These are phyloP conservation scores for Isabelozyma pseudorhagii DNA, from an alignment of 805 yeast species.

Conservation along the genomic window DNA sequence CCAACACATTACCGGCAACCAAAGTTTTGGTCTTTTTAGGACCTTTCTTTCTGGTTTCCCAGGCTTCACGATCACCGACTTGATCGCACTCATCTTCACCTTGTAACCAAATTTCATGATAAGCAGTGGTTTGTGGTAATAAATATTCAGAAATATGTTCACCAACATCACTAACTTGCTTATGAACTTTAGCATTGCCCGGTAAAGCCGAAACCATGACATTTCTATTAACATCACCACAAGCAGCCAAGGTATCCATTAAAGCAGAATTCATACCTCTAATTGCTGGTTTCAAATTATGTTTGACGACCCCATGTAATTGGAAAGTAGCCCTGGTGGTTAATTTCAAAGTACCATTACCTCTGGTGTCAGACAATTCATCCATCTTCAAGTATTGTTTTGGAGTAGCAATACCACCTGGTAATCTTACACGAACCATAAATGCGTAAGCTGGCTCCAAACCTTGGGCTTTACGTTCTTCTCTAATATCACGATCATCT, in stretches of 20 bases:
- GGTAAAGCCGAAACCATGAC: slow-evolving; percentile 93
- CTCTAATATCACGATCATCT: slow-evolving; percentile 95
- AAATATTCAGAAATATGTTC: slow-evolving; percentile 71
- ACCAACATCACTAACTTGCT: slow-evolving; percentile 65
- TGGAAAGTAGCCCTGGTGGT: slow-evolving; percentile 98
- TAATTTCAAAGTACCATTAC: slow-evolving; percentile 90
- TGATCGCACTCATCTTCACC: slow-evolving; percentile 76
- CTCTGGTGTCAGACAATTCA: slow-evolving; percentile 73
- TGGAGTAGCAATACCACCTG: slow-evolving; percentile 89
- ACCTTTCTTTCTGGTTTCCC: slow-evolving; percentile 67
- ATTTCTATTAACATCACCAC: slow-evolving; percentile 98
- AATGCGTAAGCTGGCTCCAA: slow-evolving; percentile 94
- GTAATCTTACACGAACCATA: slow-evolving; percentile 93
- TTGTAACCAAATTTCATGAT: slow-evolving; percentile 95
- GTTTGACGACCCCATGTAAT: slow-evolving; percentile 90
- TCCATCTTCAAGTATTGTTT: slow-evolving; percentile 86
- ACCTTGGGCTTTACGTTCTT: slow-evolving; percentile 87
- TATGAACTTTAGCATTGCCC: slow-evolving; percentile 74
- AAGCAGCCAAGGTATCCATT: slow-evolving; percentile 94
- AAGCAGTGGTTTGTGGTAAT: slow-evolving; percentile 89
- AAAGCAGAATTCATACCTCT: slow-evolving; percentile 89
- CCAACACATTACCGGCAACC: slow-evolving; percentile 84
- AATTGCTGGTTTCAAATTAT: slow-evolving; percentile 82
- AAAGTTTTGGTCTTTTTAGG: slow-evolving; percentile 78
- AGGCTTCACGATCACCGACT: slow-evolving; percentile 58